Evolutionary conservation across 2,329 filamentous ascomycete species (phyloP).

Genomic region (Fusarium sp.): DNA sequence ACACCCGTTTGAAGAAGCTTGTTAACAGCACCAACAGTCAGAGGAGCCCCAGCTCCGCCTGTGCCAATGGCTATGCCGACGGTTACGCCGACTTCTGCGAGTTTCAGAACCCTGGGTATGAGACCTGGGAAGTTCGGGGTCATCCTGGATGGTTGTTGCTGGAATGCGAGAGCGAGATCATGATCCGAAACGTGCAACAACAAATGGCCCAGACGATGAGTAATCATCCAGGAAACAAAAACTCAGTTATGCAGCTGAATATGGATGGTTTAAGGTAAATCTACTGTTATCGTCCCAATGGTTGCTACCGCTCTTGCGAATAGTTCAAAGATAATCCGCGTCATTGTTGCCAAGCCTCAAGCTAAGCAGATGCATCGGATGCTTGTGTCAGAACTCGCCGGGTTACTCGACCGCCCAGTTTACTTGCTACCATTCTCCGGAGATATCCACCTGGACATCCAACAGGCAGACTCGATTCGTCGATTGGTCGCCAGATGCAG

Average conservation of each 20-base stretch:
- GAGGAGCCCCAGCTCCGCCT: too few relatives aligned
- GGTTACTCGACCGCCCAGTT: slow-evolving; percentile 64
- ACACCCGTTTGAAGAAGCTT: too few relatives aligned
- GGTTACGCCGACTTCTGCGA: too few relatives aligned
- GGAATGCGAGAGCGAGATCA: slow-evolving; percentile 71
- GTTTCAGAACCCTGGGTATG: slow-evolving; percentile 63
- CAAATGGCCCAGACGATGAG: slow-evolving; percentile 69
- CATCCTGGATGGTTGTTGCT: slow-evolving; percentile 71
- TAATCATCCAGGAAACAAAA: slow-evolving; percentile 53
- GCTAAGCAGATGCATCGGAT: slow-evolving; percentile 66
- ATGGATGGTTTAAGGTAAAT: slow-evolving; percentile 81
- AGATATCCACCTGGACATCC: slow-evolving; percentile 50
- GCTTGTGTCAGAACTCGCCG: slow-evolving; percentile 56
- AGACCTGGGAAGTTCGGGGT: slow-evolving; percentile 63
- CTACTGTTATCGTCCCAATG: slow-evolving; percentile 75
- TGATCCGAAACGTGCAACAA: slow-evolving; percentile 70
- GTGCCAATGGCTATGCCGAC: too few relatives aligned
- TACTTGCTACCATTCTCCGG: slow-evolving; percentile 70
- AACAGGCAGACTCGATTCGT: slow-evolving; percentile 49
- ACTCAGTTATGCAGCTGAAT: slow-evolving; percentile 70
- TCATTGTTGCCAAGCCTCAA: slow-evolving; percentile 72
- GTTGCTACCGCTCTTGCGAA: slow-evolving; percentile 66
- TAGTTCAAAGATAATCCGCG: slow-evolving; percentile 60
- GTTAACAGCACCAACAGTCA: too few relatives aligned
- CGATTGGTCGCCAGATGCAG: slow-evolving; percentile 59